phyloP scores from a whole-genome alignment of 495 filamentous ascomycete genomes.

The Coniosporium apollinis region DNA sequence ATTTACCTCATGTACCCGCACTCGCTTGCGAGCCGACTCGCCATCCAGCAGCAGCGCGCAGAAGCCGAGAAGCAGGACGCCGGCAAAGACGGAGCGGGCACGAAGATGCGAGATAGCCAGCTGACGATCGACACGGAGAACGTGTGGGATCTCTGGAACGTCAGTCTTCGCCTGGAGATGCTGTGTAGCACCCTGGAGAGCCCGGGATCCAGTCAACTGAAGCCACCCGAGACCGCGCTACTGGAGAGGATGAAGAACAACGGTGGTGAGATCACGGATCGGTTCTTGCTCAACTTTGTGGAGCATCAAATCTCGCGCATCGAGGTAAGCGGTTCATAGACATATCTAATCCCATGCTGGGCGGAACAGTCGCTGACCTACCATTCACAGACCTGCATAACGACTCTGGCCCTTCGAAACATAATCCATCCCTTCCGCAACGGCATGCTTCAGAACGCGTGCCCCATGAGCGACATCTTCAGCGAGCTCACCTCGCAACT shows the following conservation, averaged over 20 bases:
- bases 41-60: constrained; percentile 36
- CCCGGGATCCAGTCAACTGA: constrained; percentile 35
- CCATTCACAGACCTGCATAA: constrained; percentile 26
- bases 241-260: constrained; percentile 67
- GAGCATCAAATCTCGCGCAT: constrained; percentile 91
- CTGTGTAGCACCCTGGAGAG: constrained; percentile 74
- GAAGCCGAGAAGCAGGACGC: constrained; percentile 31
- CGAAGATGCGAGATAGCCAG: constrained; percentile 19
- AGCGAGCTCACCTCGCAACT: constrained; percentile 17
- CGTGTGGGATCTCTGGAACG: constrained; percentile 80
- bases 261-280: constrained; percentile 75
- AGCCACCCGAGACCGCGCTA: constrained; percentile 62
- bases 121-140: constrained; percentile 54
- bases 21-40: constrained; percentile 64
- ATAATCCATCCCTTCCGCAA: constrained; percentile 23
- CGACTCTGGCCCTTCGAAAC: constrained; percentile 25
- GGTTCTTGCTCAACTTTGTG: constrained; percentile 67
- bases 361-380: too few relatives aligned
- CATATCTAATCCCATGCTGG: too few relatives aligned
- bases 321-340: constrained; percentile 74
- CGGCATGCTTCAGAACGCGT: constrained; percentile 20
- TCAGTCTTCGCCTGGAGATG: constrained; percentile 79
- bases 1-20: constrained; percentile 90
- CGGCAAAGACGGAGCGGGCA: constrained; percentile 7
- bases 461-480: constrained; percentile 25